Conservation (phyloP, 345 rosid species). For the Pelargonium nanum region DNA sequence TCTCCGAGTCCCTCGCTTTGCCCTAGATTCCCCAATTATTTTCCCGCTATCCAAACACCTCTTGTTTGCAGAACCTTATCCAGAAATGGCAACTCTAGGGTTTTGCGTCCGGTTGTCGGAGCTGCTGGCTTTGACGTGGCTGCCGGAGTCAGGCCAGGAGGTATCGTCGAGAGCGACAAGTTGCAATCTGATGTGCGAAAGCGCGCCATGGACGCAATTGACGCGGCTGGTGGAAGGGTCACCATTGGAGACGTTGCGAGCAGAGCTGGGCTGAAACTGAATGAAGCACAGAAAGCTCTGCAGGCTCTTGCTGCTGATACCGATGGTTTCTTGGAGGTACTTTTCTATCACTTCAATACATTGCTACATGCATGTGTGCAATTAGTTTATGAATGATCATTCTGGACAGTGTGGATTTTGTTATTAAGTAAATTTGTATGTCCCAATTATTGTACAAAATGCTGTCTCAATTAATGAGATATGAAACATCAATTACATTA, state of each 20-base stretch:
- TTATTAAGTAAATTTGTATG: too few relatives aligned
- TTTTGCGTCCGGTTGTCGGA: conserved; percentile 19
- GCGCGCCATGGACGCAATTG: conserved; percentile 83
- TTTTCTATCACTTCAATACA: too few relatives aligned
- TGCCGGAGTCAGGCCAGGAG: conserved; percentile 49
- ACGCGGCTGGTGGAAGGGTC: conserved; percentile 62
- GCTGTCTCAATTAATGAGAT: too few relatives aligned
- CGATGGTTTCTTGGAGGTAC: not conserved
- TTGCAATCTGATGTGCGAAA: conserved; percentile 63
- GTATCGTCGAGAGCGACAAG: conserved; percentile 68
- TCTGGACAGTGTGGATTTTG: too few relatives aligned
- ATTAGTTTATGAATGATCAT: too few relatives aligned
- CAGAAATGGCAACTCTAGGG: conserved; percentile 18
- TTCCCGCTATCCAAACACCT: not conserved
- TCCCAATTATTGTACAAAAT: too few relatives aligned
- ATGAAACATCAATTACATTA: too few relatives aligned
- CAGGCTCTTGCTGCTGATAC: not conserved
- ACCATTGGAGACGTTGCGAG: conserved; percentile 84
- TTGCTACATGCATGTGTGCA: too few relatives aligned
- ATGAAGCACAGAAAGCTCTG: not conserved
- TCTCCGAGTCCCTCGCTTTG: too few relatives aligned
- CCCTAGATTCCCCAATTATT: conserved; percentile 24
- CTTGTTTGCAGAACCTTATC: conserved; percentile 14
- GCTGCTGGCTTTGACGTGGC: conserved; percentile 44
- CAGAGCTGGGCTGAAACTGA: conserved; percentile 60